These are phyloP conservation scores for Lentinula aciculospora DNA, from an alignment of 768 basidiomycete genomes.

Conservation along the genomic window DNA sequence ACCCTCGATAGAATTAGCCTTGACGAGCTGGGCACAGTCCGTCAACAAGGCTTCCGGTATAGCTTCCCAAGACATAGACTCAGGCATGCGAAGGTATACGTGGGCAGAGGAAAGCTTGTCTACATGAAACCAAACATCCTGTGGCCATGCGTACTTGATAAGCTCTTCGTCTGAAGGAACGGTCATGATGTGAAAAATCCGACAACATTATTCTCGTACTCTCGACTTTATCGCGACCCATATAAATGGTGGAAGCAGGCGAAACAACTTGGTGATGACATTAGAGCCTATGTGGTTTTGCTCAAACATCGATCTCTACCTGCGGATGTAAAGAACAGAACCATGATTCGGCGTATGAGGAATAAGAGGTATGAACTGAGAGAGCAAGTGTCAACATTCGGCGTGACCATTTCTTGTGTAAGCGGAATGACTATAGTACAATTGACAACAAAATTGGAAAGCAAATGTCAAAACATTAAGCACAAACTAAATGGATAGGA, in stretches of 20 bases:
- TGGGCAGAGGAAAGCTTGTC: constrained; percentile 97
- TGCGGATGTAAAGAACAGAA: constrained; percentile 57
- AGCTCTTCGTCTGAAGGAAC: constrained; percentile 78
- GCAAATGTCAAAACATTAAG: too few species aligned
- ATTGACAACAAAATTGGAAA: too few species aligned
- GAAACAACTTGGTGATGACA: constrained; percentile 36
- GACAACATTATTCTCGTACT: constrained; percentile 42
- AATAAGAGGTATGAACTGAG: too few species aligned
- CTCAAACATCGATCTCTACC: constrained; percentile 21
- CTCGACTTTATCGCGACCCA: constrained; percentile 97
- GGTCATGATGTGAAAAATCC: background rate
- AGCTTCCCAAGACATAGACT: constrained; percentile 80
- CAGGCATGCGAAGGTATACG: constrained; percentile 89
- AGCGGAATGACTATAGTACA: too few species aligned
- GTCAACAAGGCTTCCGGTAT: constrained; percentile 73
- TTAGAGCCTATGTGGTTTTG: constrained; percentile 4
- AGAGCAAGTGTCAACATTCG: too few species aligned
- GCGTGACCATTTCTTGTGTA: background rate
- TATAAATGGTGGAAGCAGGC: constrained; percentile 75
- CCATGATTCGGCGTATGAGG: too few species aligned
- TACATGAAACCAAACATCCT: constrained; percentile 94
- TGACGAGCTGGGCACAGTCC: constrained; percentile 93
- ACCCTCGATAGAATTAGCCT: constrained; percentile 98
- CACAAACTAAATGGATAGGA: too few species aligned
- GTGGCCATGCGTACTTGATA: constrained; percentile 87